Conservation (phyloP, 1,284 basidiomycete genomes). For the Ustilago shanxiensis region DNA sequence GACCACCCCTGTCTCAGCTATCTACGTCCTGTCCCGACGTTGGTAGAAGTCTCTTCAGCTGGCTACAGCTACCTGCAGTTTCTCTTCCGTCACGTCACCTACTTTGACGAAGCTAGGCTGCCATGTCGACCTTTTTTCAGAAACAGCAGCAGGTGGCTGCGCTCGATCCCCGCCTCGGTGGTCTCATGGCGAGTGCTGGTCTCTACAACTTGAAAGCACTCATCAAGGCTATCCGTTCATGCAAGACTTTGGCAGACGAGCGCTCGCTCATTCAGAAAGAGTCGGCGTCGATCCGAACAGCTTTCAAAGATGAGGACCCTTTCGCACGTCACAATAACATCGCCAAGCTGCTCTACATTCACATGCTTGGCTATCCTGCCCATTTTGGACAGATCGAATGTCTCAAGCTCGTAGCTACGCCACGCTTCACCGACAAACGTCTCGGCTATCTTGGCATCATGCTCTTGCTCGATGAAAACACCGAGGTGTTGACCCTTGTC, state of each 20-base stretch:
- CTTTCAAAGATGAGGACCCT: slow-evolving; percentile 88
- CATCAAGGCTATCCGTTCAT: slow-evolving; percentile 71
- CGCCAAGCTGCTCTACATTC: slow-evolving; percentile 98
- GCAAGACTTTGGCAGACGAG: slow-evolving; percentile 96
- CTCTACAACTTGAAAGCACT: slow-evolving; percentile 71
- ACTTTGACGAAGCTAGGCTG: slow-evolving; percentile 1
- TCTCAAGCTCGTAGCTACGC: slow-evolving; percentile 97
- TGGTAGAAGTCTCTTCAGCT: too few relatives aligned
- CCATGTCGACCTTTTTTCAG: slow-evolving; percentile 69
- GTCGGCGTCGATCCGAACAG: slow-evolving; percentile 95
- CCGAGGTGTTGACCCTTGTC: slow-evolving; percentile 95
- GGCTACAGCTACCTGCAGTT: background rate
- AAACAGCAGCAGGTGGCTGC: slow-evolving; percentile 70
- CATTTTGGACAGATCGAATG: slow-evolving; percentile 99
- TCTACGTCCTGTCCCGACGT: background rate
- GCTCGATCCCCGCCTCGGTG: slow-evolving; percentile 68
- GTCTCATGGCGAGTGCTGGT: slow-evolving; percentile 67
- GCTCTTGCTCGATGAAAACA: slow-evolving; percentile 96
- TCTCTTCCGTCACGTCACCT: background rate
- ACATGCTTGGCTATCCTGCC: slow-evolving; percentile 99
- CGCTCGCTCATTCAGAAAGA: slow-evolving; percentile 97
- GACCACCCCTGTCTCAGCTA: background rate
- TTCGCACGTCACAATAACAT: slow-evolving; percentile 95
- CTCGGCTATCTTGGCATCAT: slow-evolving; percentile 98
- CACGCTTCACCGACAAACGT: slow-evolving; percentile 95